Conservation (phyloP, 2,329 filamentous ascomycete genomes). For the Coniochaeta prunicola region DNA sequence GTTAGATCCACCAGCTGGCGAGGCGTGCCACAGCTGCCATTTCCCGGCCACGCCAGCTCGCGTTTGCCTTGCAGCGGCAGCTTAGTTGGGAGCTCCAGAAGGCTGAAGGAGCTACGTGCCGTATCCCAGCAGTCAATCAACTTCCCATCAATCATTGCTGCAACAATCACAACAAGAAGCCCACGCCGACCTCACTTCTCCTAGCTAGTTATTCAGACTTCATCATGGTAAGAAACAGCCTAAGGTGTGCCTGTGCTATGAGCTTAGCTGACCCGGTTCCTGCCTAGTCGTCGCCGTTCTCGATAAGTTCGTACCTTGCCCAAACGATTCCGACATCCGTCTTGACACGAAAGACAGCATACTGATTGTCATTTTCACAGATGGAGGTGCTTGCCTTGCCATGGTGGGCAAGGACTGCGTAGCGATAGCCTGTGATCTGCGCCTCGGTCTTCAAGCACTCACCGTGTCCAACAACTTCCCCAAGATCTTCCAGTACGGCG, state of each 20-base stretch:
- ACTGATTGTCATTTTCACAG: slow-evolving; percentile 25
- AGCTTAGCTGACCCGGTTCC: slow-evolving; percentile 20
- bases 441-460: slow-evolving; percentile 90
- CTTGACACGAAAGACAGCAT: neutral
- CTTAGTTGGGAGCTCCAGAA: slow-evolving; percentile 3
- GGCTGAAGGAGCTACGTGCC: slow-evolving; percentile 1
- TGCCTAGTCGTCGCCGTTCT: slow-evolving; percentile 76
- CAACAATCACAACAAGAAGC: neutral
- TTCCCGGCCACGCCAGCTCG: slow-evolving; percentile 8
- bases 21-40: neutral
- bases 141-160: neutral
- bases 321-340: neutral
- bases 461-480: slow-evolving; percentile 99
- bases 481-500: slow-evolving; percentile 97
- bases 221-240: slow-evolving; percentile 23
- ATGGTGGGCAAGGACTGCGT: slow-evolving; percentile 99
- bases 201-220: neutral
- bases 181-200: neutral
- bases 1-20: slow-evolving; percentile 1
- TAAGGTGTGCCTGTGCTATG: slow-evolving; percentile 6
- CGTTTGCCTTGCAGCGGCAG: slow-evolving; percentile 7
- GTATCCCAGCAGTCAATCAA: neutral
- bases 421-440: slow-evolving; percentile 97
- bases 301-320: slow-evolving; percentile 66
- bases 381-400: slow-evolving; percentile 91